Conservation (phyloP, 2,329 filamentous ascomycete species). For the Venturia pyrina region DNA sequence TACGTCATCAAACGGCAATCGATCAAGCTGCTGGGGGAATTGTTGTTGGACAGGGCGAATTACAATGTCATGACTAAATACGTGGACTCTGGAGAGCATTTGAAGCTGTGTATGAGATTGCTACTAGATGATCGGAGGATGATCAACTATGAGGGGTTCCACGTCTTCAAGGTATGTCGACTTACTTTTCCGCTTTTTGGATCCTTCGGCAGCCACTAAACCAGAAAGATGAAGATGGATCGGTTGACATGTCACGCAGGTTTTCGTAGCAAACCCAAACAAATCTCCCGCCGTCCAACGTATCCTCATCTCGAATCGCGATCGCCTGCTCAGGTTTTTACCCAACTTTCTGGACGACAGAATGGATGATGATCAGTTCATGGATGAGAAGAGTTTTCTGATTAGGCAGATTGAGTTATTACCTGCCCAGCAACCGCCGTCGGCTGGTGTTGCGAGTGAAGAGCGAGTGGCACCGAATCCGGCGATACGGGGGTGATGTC, state of each 20-base stretch:
- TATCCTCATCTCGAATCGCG: constrained; percentile 91
- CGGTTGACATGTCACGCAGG: constrained; percentile 34
- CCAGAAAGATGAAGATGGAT: background rate
- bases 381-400: constrained; percentile 93
- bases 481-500: background rate
- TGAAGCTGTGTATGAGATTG: constrained; percentile 98
- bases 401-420: constrained; percentile 74
- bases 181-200: background rate
- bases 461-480: background rate
- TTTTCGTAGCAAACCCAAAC: constrained; percentile 97
- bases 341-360: constrained; percentile 88
- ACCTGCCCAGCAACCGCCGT: constrained; percentile 15
- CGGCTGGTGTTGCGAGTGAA: background rate
- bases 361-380: constrained; percentile 96
- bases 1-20: constrained; percentile 98
- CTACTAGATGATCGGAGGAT: constrained; percentile 93
- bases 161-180: constrained; percentile 74
- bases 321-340: constrained; percentile 79
- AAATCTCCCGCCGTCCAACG: constrained; percentile 94
- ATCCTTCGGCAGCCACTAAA: background rate
- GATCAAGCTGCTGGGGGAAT: constrained; percentile 92
- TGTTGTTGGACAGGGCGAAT: constrained; percentile 87
- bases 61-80: constrained; percentile 98
- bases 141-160: constrained; percentile 98
- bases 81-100: constrained; percentile 86